A percentile compares a stretch with the other conserved stretches of the same genome.
Evolutionary conservation across 2,329 filamentous ascomycete genomes (phyloP).

Genomic region (Plenodomus tracheiphilus): DNA sequence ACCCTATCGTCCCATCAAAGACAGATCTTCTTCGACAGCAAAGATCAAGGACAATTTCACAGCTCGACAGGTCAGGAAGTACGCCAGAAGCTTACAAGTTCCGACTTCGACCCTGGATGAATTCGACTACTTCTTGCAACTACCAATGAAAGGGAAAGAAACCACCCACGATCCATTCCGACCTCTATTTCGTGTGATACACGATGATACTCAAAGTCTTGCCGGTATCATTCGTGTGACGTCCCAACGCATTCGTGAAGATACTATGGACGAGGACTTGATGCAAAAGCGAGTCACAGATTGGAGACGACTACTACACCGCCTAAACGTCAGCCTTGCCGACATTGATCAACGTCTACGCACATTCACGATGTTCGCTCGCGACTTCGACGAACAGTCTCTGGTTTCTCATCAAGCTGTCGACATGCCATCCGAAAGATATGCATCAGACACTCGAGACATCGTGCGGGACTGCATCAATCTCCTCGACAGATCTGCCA

Average conservation of each 20-base stretch:
- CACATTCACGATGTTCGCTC: conserved; percentile 8
- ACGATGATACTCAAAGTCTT: conserved; percentile 12
- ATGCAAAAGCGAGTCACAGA: conserved; percentile 19
- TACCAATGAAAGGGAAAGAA: conserved; percentile 11
- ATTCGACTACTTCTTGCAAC: conserved; percentile 10
- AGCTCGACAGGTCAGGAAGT: conserved; percentile 1
- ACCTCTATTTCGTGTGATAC: conserved; percentile 13
- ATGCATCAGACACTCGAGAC: conserved; percentile 6
- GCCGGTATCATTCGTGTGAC: conserved; percentile 16
- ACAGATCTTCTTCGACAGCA: conserved; percentile 7
- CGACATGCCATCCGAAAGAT: conserved; percentile 8
- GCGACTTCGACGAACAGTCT: conserved; percentile 3
- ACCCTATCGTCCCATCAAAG: conserved; percentile 10
- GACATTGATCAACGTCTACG: conserved; percentile 11
- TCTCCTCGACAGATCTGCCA: conserved; percentile 26
- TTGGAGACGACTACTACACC: conserved; percentile 16
- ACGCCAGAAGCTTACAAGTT: conserved; percentile 7
- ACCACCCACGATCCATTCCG: conserved; percentile 7
- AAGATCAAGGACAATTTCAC: conserved; percentile 2
- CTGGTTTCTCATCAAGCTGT: background rate
- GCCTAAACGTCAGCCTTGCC: conserved; percentile 10
- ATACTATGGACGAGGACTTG: conserved; percentile 16
- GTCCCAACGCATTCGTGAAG: conserved; percentile 18
- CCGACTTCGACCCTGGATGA: conserved; percentile 14
- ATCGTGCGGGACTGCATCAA: conserved; percentile 12